Evolutionary conservation across 148 eudicot species (phyloP), one percentile per base, ranked within the genome.

Genomic region (Hydrangea macrophylla): DNA sequence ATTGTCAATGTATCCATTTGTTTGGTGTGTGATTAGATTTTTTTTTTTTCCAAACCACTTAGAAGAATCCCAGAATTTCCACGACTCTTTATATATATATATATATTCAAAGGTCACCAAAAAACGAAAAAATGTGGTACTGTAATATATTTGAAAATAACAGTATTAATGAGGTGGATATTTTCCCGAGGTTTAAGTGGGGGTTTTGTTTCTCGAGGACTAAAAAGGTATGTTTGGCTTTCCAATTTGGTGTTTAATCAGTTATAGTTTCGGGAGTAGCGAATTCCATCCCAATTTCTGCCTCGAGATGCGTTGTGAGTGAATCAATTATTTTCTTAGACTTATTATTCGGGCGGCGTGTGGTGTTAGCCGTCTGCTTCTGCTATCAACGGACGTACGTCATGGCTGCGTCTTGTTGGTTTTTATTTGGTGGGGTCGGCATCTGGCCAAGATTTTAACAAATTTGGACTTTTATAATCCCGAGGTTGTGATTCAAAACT

Each of bases 311-410:
- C 2, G 35, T 55, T n/a, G 55, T 33, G 67, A 8, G 30, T n/a
- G n/a, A n/a, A 4, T 51, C 55, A 44, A 24, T 50, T 17, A 65
- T 30, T 30, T 20, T 15, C 5, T 50, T 2, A 7, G 9, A 17
- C 27, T 42, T 22, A 10, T 13, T 32, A 20, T 31, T 33, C 12
- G 27, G 69, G 63, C 64, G 64, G 64, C 75, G 54, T 65, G 69
- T 55, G 64, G 31, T 64, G 50, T 31, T 51, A 33, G 45, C 63
- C 70, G 70, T 55, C 64, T 1, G 48, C 40, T 42, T 26, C 64
- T 1, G 48, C 40, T 42, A 25, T 36, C 12, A 3, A 24, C 54
- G 56, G 60, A 64, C 75, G 69, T 39, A 64, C 75, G 69, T 39
- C 69, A 72, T 60, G 15, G 56, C 40, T 37, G 32, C 68, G 39